Evolutionary conservation across 2,329 filamentous ascomycete species (phyloP).

Genomic region (Aspergillus pseudotamarii): DNA sequence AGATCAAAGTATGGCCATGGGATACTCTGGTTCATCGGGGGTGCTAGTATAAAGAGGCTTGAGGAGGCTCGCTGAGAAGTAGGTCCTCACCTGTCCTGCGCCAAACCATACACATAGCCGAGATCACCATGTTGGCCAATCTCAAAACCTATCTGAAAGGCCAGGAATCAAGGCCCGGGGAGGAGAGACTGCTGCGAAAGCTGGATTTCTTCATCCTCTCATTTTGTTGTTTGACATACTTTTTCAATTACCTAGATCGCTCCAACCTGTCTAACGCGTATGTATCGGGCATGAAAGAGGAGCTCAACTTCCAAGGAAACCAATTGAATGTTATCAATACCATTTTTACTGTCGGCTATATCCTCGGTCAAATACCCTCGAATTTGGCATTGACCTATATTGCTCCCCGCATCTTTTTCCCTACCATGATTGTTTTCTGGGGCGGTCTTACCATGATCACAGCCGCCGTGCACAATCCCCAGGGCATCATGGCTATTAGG

Average conservation of each 20-base stretch:
- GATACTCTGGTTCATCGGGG: background rate
- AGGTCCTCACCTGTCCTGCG: background rate
- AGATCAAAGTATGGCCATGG: background rate
- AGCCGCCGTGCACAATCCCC: conserved; percentile 31
- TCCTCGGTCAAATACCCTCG: conserved; percentile 28
- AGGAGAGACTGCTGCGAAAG: background rate
- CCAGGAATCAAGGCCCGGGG: background rate
- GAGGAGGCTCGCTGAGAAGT: background rate
- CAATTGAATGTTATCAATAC: conserved; percentile 32
- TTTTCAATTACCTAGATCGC: conserved; percentile 52
- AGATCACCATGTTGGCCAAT: background rate
- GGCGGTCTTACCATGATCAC: conserved; percentile 37
- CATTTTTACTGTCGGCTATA: conserved; percentile 29
- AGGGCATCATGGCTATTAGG: conserved; percentile 38
- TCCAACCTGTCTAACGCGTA: conserved; percentile 54
- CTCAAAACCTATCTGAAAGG: background rate
- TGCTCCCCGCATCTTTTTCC: conserved; percentile 30
- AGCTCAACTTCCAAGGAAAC: conserved; percentile 35
- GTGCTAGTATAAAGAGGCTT: background rate
- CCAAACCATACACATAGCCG: background rate
- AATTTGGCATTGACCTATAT: conserved; percentile 30
- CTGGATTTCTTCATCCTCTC: conserved; percentile 51
- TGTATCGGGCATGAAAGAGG: conserved; percentile 41
- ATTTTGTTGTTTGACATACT: conserved; percentile 51
- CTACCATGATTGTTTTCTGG: conserved; percentile 35